Conservation (phyloP, 176 grass and related monocot species). For the Bonia amplexicaulis region DNA sequence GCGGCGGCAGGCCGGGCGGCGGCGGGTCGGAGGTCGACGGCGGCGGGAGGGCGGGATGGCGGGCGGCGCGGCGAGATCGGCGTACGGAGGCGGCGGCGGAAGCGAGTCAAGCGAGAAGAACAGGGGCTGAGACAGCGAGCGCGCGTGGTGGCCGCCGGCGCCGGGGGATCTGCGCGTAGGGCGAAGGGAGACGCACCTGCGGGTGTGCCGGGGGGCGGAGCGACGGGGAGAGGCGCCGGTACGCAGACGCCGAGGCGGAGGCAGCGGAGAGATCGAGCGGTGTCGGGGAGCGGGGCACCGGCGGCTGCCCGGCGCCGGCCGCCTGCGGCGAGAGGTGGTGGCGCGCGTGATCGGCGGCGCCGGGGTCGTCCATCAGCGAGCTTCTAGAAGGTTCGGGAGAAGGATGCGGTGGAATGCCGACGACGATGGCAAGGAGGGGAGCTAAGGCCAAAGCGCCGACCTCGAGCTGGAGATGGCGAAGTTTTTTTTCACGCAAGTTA, state of each 20-base stretch:
- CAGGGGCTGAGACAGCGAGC: slow-evolving; percentile 68
- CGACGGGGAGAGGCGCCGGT: slow-evolving; percentile 41
- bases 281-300: slow-evolving; percentile 39
- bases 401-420: slow-evolving; percentile 36
- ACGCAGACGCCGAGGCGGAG: not conserved
- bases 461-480: slow-evolving; percentile 8
- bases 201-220: slow-evolving; percentile 41
- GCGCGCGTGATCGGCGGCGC: slow-evolving; percentile 17
- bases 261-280: slow-evolving; percentile 43
- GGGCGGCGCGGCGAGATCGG: slow-evolving; percentile 40
- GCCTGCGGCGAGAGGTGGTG: slow-evolving; percentile 27
- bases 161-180: slow-evolving; percentile 57
- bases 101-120: slow-evolving; percentile 80
- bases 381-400: not conserved
- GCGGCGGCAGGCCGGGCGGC: slow-evolving; percentile 54
- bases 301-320: slow-evolving; percentile 10
- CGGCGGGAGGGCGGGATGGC: slow-evolving; percentile 31
- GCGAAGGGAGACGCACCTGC: slow-evolving; percentile 40
- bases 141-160: slow-evolving; percentile 46
- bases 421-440: not conserved
- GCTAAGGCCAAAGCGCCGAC: not conserved
- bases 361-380: slow-evolving; percentile 26
- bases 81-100: slow-evolving; percentile 48
- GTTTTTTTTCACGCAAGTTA: not conserved
- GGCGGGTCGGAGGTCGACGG: slow-evolving; percentile 43